Evolutionary conservation across 2,329 filamentous ascomycete species (phyloP), one percentile per base, ranked within the genome.

Genomic region (Calonectria honghensis): DNA sequence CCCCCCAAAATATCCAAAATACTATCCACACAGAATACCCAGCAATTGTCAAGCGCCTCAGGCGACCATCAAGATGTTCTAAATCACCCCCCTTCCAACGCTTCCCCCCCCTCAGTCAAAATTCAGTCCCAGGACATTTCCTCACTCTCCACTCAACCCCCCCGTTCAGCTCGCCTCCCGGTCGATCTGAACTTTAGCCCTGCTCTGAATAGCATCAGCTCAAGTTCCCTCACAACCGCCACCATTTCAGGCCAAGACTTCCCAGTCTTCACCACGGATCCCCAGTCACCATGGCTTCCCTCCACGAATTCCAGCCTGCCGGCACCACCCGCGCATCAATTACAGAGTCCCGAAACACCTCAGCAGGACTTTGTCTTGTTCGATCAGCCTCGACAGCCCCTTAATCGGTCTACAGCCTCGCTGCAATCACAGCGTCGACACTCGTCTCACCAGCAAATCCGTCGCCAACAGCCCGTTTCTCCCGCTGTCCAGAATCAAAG

Each of bases 191-290:
- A 93, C 91, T 92, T 88, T 82, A 90, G 89, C 89, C 86, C 87
- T 87, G 90, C 91, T 89, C 86, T 88, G 84, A 82, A 83, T 83
- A 89, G 88, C 89, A 87, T 85, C 87, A 87, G 89, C 91, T 88
- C 86, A 80, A 91, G 89, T 91, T 90, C 87, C 87, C 85, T 84
- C 81, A 85, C 83, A 82, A 89, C 89, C 88, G 86, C 87, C 86
- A 92, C 87, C 87, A 92, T 92, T 90, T 85, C 89, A 87, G 85
- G 86, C 83, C 91, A 89, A 91, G 93, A 93, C 91, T 91, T 90
- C 81, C 83, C 89, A 91, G 92, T 94, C 93, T 93, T 93, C 93
- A 95, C 90, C 90, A 96, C 94, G 94, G 94, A 94, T 94, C 91
- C 92, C 86, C 89, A 90, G 87, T 91, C 92, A 95, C 82, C 90